Base-by-base conservation (phyloP, 2,329 filamentous ascomycete species). In the Penicillium sp. region DNA sequence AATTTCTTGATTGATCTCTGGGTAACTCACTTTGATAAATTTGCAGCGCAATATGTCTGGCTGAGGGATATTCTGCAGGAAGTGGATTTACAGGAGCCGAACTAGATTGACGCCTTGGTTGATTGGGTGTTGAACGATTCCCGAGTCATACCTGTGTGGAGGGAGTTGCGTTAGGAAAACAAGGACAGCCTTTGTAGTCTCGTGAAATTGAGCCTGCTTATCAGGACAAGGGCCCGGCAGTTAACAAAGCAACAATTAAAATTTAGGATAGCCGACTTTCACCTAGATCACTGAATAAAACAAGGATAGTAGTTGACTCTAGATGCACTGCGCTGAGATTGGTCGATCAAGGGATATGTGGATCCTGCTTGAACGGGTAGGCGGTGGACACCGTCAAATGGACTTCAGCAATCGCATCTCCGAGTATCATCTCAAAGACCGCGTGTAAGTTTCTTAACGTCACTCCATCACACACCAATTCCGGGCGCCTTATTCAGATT, bases 381-480 rank as follows among this genome's bases (percentile, higher is more conserved):
- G 46, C 46, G 46, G 46, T 49, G 7, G 25, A 25, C 4, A 42
- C 3, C 6, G 18, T 12, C 37, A 40, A 20, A 33, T 51, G 12
- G 33, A 29, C 11, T 55, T 37, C 53, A 27, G 41, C 58, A 54
- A 42, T 35, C 48, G 40, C 20, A 50, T 43, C 37, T 42, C 37
- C 37, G n/a, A 33, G 18, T 43, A 33, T 50, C 25, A 42, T 22
- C 22, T 49, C 31, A 18, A 37, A 26, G 15, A 40, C 33, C 45
- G 45, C 15, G 29, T 26, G 22, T 14, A 25, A 49, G 20, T 40
- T 37, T 37, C 46, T 40, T n/a, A 26, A 31, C 11, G 35, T 40
- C 46, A 48, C 45, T 25, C 26, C 46, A 45, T 25, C 46, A 3
- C 15, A 8, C 11, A 18, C 8, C 35, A 31, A 40, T 14, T 7